Evolutionary conservation across 768 basidiomycete genomes (phyloP).

Genomic region (Lactifluus pinguis): DNA sequence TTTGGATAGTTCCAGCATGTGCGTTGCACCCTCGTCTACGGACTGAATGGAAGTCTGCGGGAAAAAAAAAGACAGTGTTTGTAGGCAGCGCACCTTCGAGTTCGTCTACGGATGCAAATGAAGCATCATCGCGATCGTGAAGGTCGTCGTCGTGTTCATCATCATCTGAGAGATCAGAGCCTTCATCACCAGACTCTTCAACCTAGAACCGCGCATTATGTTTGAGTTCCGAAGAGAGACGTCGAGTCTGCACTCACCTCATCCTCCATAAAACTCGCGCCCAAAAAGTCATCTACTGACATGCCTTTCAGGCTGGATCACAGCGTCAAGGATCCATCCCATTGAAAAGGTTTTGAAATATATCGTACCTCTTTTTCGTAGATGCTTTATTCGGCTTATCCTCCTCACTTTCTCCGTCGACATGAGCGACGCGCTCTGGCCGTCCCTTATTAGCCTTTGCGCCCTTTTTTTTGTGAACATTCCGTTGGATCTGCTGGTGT

Average conservation of each 20-base stretch:
- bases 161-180: conserved; percentile 31
- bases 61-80: not conserved
- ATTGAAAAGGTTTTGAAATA: not conserved
- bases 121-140: conserved; percentile 49
- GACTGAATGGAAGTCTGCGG: not conserved
- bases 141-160: conserved; percentile 29
- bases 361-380: conserved; percentile 16
- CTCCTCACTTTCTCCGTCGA: conserved; percentile 22
- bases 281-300: conserved; percentile 73
- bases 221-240: not conserved
- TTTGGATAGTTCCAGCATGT: conserved; percentile 75
- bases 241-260: conserved; percentile 28
- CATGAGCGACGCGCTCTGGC: conserved; percentile 19
- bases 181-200: conserved; percentile 29
- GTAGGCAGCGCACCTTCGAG: conserved; percentile 45
- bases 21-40: conserved; percentile 61
- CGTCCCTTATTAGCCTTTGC: conserved; percentile 16
- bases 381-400: conserved; percentile 24
- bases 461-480: conserved; percentile 48
- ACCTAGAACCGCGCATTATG: conserved; percentile 19
- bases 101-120: conserved; percentile 73
- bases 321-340: not conserved
- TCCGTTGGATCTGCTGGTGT: conserved; percentile 66
- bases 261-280: conserved; percentile 61
- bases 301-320: conserved; percentile 38